phyloP scores from a whole-genome alignment of 352 stramenopile species.

The Globisporangium recalcitrans region DNA sequence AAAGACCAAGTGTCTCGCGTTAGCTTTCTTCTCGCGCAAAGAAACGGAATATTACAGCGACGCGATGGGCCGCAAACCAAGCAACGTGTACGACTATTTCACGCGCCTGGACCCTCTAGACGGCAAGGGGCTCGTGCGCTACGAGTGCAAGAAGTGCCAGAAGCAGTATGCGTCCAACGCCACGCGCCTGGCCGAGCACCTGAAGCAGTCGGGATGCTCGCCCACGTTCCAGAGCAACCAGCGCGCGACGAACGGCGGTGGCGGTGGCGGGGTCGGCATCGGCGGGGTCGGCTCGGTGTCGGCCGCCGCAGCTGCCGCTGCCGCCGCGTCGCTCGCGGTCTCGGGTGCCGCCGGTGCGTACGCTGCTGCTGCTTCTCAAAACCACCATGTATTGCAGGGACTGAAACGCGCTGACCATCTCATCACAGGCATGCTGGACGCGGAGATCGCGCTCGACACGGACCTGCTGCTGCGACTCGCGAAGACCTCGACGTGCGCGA shows the following conservation, averaged over 20 bases:
- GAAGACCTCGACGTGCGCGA: constrained; percentile 77
- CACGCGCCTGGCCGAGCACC: constrained; percentile 72
- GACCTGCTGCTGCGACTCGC: constrained; percentile 62
- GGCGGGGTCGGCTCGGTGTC: constrained; percentile 10
- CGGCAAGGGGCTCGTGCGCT: constrained; percentile 71
- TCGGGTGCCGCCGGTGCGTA: constrained; percentile 26
- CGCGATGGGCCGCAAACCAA: constrained; percentile 73
- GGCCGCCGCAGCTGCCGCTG: constrained; percentile 20
- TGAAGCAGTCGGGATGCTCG: constrained; percentile 64
- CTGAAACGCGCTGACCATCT: constrained; percentile 54
- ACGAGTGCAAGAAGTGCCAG: constrained; percentile 85
- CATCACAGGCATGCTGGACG: constrained; percentile 61
- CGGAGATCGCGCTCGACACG: constrained; percentile 54
- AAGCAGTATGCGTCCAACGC: constrained; percentile 86
- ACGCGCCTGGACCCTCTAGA: constrained; percentile 61
- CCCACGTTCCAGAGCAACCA: constrained; percentile 82
- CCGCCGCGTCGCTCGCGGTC: constrained; percentile 25
- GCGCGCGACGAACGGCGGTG: constrained; percentile 22
- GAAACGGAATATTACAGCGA: not conserved
- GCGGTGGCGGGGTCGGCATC: too few relatives aligned
- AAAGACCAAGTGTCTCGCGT: too few relatives aligned
- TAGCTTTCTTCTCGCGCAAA: constrained; percentile 1
- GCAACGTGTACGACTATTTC: constrained; percentile 87
- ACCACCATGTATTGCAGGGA: constrained; percentile 28
- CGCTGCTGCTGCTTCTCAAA: constrained; percentile 17